phyloP scores from a whole-genome alignment of 352 stramenopile species.

The Plasmopara muralis region DNA sequence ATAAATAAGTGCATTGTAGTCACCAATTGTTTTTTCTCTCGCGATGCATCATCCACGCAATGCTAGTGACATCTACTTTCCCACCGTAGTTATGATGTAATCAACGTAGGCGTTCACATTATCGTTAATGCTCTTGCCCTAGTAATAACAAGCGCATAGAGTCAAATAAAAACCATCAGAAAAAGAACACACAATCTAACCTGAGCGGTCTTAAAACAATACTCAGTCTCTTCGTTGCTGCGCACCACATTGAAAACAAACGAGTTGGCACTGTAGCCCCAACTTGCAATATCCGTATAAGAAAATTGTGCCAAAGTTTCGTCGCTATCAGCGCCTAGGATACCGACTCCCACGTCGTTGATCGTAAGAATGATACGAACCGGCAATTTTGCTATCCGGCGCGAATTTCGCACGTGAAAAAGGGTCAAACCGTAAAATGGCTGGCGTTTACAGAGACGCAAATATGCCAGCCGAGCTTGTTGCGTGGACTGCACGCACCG shows the following conservation, averaged over 20 bases:
- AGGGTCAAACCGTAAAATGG: conserved; percentile 68
- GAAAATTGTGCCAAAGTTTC: conserved; percentile 52
- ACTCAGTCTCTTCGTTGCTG: conserved; percentile 30
- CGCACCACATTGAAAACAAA: conserved; percentile 70
- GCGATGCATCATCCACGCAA: no score
- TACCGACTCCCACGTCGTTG: conserved; percentile 52
- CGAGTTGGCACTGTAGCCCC: conserved; percentile 68
- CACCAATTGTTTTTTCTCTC: neutral
- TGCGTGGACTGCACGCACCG: conserved; percentile 29
- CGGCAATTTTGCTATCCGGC: conserved; percentile 34
- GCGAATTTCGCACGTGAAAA: conserved; percentile 53
- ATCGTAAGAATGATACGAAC: conserved; percentile 54
- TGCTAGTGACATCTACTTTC: no score
- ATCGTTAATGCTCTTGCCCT: conserved; percentile 58
- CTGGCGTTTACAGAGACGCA: conserved; percentile 53
- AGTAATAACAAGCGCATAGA: neutral
- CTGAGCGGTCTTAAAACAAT: conserved; percentile 44
- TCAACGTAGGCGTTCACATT: conserved; percentile 45
- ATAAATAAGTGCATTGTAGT: no score
- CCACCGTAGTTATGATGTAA: conserved; percentile 31
- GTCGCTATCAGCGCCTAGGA: conserved; percentile 50
- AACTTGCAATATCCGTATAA: conserved; percentile 66
- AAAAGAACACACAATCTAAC: conserved; percentile 11
- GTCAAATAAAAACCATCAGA: conserved; percentile 2
- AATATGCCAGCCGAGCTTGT: conserved; percentile 38